Evolutionary conservation across 192 early-diverging fungal species (phyloP), one percentile per base, ranked within the genome.

Genomic region (Radiomyces spectabilis): DNA sequence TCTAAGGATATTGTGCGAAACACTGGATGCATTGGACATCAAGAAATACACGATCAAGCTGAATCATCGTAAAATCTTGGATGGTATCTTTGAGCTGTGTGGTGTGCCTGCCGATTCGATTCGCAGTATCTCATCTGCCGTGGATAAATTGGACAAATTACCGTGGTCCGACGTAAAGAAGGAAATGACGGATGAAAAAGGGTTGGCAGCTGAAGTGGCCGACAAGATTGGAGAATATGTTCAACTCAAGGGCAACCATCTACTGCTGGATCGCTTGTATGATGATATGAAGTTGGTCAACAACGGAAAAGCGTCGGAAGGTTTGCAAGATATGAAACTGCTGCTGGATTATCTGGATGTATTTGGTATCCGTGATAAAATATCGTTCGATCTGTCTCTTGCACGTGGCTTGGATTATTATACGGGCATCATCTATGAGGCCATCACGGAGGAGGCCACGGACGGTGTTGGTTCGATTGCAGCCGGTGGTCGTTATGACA

Each of bases 331-430:
- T 39, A 92, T 98, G 89, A 51, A 54, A 2, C 55, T 84, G 45
- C 78, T 98, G 37, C 86, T 96, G 52, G 72, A 72, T 38, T 98
- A 92, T 71, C 75, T 96, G 37, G 75, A 77, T 15, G 71, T 91
- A 37, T 88, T 91, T 54, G 76, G 72, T 15, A 81, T 97, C 15
- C 51, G 75, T 7, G 73, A 82, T 46, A 69, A 68, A 75, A 81
- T 94, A 29, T 90, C 87, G 4, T 96, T 98, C 58, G 95, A 98
- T 62, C 75, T 98, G 55, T 85, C 83, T 47, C 75, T 98, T 54
- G 95, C 94, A 10, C 85, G 95, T 34, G 95, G 95, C 30, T 63
- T 98, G 39, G 95, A 98, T 68, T 98, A 98, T 71, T 98, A 98
- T 76, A 98, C 95, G 16, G 95, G 95, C 19, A 81, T 95, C 30